Evolutionary conservation across 2,329 filamentous ascomycete genomes (phyloP), one percentile per base, ranked within the genome.

Genomic region (Pyrenochaeta sp.): DNA sequence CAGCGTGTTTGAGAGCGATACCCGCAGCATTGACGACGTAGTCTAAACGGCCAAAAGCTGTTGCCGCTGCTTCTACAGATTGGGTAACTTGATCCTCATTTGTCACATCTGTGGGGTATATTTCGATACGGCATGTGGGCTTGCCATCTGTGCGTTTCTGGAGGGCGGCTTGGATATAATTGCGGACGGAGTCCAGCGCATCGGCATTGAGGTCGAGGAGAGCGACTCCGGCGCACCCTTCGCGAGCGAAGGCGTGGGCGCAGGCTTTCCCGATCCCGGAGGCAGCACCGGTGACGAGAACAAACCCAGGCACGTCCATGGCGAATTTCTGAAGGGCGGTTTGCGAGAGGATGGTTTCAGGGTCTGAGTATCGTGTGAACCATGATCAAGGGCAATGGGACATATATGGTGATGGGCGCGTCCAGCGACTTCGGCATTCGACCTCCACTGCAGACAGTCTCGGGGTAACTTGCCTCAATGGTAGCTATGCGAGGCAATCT

Each of bases 21-120:
- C 78, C 78, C 0, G 78, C 78, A 0, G 74, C 72, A 46, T 79
- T 79, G 46, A 79, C 74, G 7, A 75, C 71, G 43, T 78, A 78
- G 54, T 80, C 77, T 2, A 80, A 57, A 0, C 77, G 67, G 0
- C 76, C 75, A 37, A 78, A 78, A 1, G 56, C 54, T 2, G 51
- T 7, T 6, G 69, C 72, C 0, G 65, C 66, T 0, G 67, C 56
- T 3, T 61, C 27, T 0, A 79, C 67, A 10, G 64, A 58, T 5
- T 54, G 29, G 15, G 45, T 61, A 36, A 75, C 70, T 27, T 66
- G 45, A 4, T 60, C 58, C 37, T 78, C 74, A 20, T 75, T 60
- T 2, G 67, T 66, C 3, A 78, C 69, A 18, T 77, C 60, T n/a
- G 63, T 37, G 21, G 49, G 33, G 41, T 46, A 48, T 3, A 27